Evolutionary conservation across 495 filamentous ascomycete species (phyloP).

Genomic region (Tirmania nivea): DNA sequence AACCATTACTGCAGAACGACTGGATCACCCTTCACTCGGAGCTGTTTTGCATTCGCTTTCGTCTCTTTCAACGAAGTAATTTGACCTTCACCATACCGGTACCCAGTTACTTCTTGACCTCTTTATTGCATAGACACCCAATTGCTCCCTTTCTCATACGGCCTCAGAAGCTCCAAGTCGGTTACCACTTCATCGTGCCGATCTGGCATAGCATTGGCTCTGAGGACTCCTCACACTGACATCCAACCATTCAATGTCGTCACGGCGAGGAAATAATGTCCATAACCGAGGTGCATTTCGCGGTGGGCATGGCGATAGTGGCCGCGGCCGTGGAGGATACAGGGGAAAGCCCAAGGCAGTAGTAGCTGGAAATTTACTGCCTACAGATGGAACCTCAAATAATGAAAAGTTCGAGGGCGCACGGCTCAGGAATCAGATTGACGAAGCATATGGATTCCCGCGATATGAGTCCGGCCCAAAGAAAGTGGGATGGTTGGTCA

Average conservation of each 20-base stretch:
- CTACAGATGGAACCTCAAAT: constrained; percentile 62
- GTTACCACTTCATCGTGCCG: no score
- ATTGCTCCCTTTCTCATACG: no score
- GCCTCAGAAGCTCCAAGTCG: no score
- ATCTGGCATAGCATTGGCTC: no score
- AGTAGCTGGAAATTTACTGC: constrained; percentile 47
- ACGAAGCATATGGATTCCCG: constrained; percentile 81
- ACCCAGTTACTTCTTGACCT: no score
- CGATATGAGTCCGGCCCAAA: constrained; percentile 77
- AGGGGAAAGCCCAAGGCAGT: constrained; percentile 41
- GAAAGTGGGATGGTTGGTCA: constrained; percentile 79
- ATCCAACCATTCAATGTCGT: not conserved
- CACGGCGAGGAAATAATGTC: not conserved
- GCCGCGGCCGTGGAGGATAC: not conserved
- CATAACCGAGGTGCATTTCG: not conserved
- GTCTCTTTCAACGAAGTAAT: no score
- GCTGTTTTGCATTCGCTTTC: no score
- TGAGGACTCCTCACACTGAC: no score
- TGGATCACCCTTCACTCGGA: no score
- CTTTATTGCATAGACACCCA: no score
- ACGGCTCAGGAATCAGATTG: constrained; percentile 68
- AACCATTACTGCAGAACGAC: no score
- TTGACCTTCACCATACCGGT: no score
- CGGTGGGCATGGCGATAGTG: not conserved
- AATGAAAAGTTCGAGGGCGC: constrained; percentile 70